phyloP scores from a whole-genome alignment of 306 rosid genomes.

The Echinosophora koreensis region DNA sequence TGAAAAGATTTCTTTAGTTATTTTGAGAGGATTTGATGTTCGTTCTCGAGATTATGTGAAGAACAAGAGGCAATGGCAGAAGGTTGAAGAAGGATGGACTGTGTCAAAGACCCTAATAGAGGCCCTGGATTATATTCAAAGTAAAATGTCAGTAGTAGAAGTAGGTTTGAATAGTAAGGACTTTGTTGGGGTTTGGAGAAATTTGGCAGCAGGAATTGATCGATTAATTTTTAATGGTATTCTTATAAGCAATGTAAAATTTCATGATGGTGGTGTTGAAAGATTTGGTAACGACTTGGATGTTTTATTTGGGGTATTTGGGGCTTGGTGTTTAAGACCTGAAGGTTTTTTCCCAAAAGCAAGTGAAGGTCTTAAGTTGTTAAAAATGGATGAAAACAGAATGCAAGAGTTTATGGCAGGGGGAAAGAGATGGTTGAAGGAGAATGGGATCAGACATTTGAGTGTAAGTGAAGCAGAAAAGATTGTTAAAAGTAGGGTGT shows the following conservation, averaged over 20 bases:
- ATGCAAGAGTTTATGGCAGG: conserved; percentile 58
- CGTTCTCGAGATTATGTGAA: conserved; percentile 76
- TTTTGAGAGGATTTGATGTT: conserved; percentile 88
- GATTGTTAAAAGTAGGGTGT: conserved; percentile 73
- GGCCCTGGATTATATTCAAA: conserved; percentile 80
- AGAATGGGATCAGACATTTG: conserved; percentile 66
- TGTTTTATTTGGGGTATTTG: conserved; percentile 83
- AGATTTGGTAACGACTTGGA: conserved; percentile 74
- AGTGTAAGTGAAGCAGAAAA: conserved; percentile 68
- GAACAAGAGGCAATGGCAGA: conserved; percentile 90
- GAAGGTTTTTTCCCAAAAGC: conserved; percentile 83
- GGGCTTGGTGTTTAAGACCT: conserved; percentile 89
- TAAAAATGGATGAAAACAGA: conserved; percentile 69
- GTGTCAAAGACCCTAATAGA: conserved; percentile 74
- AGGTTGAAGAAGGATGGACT: conserved; percentile 80
- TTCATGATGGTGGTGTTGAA: conserved; percentile 70
- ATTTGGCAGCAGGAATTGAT: conserved; percentile 83
- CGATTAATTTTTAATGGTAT: conserved; percentile 64
- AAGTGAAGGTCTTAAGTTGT: conserved; percentile 76
- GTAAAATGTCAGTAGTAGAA: conserved; percentile 69
- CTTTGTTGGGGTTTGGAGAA: conserved; percentile 88
- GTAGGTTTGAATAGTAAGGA: conserved; percentile 68
- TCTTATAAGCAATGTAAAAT: conserved; percentile 70
- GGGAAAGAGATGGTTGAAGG: conserved; percentile 77
- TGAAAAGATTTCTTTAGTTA: conserved; percentile 75